Evolutionary conservation across 1,284 basidiomycete species (phyloP).

Genomic region (Agroathelia rolfsii): DNA sequence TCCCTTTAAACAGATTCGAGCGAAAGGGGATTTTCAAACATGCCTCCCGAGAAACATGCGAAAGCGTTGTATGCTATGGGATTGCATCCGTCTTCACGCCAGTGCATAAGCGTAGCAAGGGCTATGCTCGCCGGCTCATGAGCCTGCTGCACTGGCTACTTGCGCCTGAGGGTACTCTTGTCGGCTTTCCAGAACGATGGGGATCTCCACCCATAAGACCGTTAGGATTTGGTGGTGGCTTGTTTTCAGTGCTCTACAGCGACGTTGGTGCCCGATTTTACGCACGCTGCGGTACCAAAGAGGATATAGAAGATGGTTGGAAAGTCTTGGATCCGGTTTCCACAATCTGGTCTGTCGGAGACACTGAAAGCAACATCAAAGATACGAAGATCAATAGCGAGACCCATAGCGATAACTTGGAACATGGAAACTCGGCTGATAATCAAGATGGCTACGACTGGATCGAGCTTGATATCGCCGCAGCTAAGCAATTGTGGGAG

Average conservation of each 20-base stretch:
- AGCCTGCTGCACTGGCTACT: conserved; percentile 33
- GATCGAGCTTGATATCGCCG: conserved; percentile 19
- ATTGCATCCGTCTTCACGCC: conserved; percentile 38
- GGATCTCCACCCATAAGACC: conserved; percentile 23
- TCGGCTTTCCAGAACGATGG: conserved; percentile 28
- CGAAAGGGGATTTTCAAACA: too few relatives aligned
- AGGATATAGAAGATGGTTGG: conserved; percentile 36
- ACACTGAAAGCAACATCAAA: conserved; percentile 1
- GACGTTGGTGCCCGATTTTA: conserved; percentile 54
- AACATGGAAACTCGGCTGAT: not conserved
- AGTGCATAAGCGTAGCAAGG: conserved; percentile 26
- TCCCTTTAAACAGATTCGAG: too few relatives aligned
- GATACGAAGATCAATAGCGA: conserved; percentile 6
- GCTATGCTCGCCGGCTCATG: conserved; percentile 43
- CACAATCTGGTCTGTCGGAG: conserved; percentile 32
- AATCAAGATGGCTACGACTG: conserved; percentile 3
- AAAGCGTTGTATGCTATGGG: conserved; percentile 25
- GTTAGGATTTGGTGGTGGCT: conserved; percentile 20
- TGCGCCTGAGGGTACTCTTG: conserved; percentile 20
- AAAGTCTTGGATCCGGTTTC: conserved; percentile 27
- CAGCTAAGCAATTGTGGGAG: conserved; percentile 23
- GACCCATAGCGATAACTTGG: conserved; percentile 8
- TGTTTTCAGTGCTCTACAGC: conserved; percentile 52
- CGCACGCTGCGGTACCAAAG: conserved; percentile 28
- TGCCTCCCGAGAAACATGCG: conserved; percentile 11